Conservation (phyloP, 805 yeast species). For the Saturnispora diversa region DNA sequence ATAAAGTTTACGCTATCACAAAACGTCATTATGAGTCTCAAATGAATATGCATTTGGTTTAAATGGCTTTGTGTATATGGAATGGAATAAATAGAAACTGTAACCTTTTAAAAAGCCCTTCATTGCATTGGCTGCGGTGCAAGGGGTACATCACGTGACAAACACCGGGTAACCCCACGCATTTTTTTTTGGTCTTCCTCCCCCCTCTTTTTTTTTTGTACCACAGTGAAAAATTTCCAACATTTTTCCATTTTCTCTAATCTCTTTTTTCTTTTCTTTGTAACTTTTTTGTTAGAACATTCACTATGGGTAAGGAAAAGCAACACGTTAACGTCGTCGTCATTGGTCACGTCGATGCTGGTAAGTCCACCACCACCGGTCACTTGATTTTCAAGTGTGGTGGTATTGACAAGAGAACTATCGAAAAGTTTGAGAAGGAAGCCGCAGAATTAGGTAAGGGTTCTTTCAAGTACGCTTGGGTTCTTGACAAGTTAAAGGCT, state of each 20-base stretch:
- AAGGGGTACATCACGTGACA: slow-evolving; percentile 4
- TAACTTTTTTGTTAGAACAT: neutral
- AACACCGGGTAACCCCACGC: too few relatives aligned
- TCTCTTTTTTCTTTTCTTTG: slow-evolving; percentile 7
- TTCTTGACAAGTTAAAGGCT: slow-evolving; percentile 89
- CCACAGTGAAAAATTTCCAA: too few relatives aligned
- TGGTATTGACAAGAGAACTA: slow-evolving; percentile 97
- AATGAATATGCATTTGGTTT: neutral
- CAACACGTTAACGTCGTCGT: slow-evolving; percentile 99
- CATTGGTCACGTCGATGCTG: slow-evolving; percentile 99
- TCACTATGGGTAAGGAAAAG: slow-evolving; percentile 82
- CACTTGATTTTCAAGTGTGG: slow-evolving; percentile 97
- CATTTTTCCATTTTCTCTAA: neutral
- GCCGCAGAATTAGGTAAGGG: slow-evolving; percentile 97
- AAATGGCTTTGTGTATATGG: neutral
- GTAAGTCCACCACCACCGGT: slow-evolving; percentile 98
- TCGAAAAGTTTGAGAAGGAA: slow-evolving; percentile 95
- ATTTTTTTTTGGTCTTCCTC: too few relatives aligned
- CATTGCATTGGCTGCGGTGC: slow-evolving; percentile 2
- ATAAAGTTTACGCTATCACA: slow-evolving; percentile 31
- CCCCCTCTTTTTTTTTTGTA: too few relatives aligned
- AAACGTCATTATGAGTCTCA: slow-evolving; percentile 17
- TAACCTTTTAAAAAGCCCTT: neutral
- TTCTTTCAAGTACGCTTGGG: slow-evolving; percentile 98
- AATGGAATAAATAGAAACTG: neutral